Percentiles rank a stretch among this genome's conserved stretches.
Evolutionary conservation across 176 grass and related monocot species (phyloP).

Genomic region (Paspalum notatum): DNA sequence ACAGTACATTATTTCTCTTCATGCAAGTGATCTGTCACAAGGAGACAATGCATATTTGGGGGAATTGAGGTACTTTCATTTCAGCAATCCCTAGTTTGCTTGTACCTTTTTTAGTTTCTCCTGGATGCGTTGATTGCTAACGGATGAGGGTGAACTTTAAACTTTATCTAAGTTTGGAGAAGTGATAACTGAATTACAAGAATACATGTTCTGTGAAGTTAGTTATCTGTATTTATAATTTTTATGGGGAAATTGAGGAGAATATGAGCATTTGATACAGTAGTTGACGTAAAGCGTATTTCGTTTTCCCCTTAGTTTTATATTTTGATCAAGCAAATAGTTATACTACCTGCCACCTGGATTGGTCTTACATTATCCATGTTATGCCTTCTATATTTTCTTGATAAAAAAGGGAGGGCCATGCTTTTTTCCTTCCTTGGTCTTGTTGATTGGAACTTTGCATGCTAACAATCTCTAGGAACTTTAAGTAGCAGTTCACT

Average conservation of each 20-base stretch:
- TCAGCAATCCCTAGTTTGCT: neutral
- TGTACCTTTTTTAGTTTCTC: constrained; percentile 11
- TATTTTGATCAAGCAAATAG: constrained; percentile 11
- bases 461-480: neutral
- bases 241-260: neutral
- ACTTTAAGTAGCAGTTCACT: neutral
- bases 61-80: constrained; percentile 53
- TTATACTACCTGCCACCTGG: neutral
- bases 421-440: neutral
- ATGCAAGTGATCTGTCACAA: constrained; percentile 61
- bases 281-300: neutral
- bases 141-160: neutral
- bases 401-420: neutral
- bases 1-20: constrained; percentile 68
- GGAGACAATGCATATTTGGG: constrained; percentile 65
- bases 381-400: neutral
- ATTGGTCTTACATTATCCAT: neutral
- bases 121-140: neutral
- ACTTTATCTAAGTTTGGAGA: neutral
- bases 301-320: neutral
- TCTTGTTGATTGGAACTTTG: constrained; percentile 12
- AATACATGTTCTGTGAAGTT: neutral
- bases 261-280: neutral
- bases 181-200: neutral
- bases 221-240: neutral